These are phyloP conservation scores for Pleodorina starrii DNA, from an alignment of 139 green algal genomes.

Conservation along the genomic window DNA sequence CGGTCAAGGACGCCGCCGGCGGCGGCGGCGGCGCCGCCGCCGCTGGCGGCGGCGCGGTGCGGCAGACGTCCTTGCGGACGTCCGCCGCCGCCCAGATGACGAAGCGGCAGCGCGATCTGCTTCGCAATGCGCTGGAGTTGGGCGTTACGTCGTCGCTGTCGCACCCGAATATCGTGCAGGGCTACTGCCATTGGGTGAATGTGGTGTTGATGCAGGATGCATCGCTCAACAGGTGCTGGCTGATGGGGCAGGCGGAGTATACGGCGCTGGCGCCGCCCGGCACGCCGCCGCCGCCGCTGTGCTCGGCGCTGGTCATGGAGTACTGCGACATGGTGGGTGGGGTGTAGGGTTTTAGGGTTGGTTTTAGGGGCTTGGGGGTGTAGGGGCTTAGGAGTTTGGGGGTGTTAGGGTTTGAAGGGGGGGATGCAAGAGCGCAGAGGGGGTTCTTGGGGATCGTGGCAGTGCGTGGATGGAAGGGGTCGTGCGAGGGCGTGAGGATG, in stretches of 20 bases:
- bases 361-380: too few relatives aligned
- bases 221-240: slow-evolving; percentile 44
- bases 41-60: neutral
- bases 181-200: slow-evolving; percentile 52
- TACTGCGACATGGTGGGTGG: slow-evolving; percentile 49
- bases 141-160: slow-evolving; percentile 44
- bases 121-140: slow-evolving; percentile 59
- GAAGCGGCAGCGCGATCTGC: slow-evolving; percentile 44
- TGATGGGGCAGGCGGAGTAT: slow-evolving; percentile 52
- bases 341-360: too few relatives aligned
- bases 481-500: too few relatives aligned
- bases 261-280: slow-evolving; percentile 43
- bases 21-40: neutral
- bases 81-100: slow-evolving; percentile 28
- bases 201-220: slow-evolving; percentile 49
- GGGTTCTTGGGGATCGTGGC: too few relatives aligned
- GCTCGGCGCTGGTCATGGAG: slow-evolving; percentile 49
- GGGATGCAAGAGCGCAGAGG: too few relatives aligned
- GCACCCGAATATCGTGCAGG: slow-evolving; percentile 59
- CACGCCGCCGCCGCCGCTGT: slow-evolving; percentile 42
- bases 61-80: neutral
- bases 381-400: too few relatives aligned
- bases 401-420: too few relatives aligned
- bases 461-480: too few relatives aligned
- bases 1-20: neutral